Conservation (phyloP, 768 basidiomycete species). For the Mycena rosella region DNA sequence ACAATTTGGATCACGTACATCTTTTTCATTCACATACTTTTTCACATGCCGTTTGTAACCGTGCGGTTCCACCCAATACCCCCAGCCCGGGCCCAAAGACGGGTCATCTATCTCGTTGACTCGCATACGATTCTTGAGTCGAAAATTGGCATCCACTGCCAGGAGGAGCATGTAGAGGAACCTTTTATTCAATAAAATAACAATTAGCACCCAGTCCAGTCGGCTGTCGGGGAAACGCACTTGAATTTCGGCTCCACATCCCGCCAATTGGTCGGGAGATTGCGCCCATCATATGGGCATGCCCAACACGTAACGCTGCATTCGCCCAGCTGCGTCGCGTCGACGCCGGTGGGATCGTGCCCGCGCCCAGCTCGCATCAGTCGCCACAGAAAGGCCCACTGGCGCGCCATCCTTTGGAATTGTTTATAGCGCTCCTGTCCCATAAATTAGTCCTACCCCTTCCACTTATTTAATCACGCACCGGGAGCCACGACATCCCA, state of each 20-base stretch:
- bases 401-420: not conserved
- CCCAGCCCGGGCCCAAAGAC: conserved; percentile 27
- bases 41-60: conserved; percentile 25
- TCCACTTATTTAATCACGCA: not conserved
- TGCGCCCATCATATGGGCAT: conserved; percentile 34
- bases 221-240: not conserved
- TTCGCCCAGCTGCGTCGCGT: conserved; percentile 7
- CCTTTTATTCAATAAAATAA: too few species aligned
- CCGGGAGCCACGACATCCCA: conserved; percentile 3
- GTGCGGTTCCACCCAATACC: conserved; percentile 30
- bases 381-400: not conserved
- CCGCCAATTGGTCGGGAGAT: conserved; percentile 35
- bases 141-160: conserved; percentile 40
- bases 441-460: too few species aligned
- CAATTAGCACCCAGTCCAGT: not conserved
- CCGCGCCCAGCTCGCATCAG: not conserved
- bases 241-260: not conserved
- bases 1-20: too few species aligned
- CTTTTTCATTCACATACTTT: conserved; percentile 22
- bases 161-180: conserved; percentile 26
- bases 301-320: conserved; percentile 37
- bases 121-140: conserved; percentile 28
- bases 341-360: conserved; percentile 14
- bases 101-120: conserved; percentile 31
- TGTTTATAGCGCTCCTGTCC: conserved; percentile 7